Base-by-base conservation (phyloP, 2,329 filamentous ascomycete genomes). In the Hypoxylon sp. region DNA sequence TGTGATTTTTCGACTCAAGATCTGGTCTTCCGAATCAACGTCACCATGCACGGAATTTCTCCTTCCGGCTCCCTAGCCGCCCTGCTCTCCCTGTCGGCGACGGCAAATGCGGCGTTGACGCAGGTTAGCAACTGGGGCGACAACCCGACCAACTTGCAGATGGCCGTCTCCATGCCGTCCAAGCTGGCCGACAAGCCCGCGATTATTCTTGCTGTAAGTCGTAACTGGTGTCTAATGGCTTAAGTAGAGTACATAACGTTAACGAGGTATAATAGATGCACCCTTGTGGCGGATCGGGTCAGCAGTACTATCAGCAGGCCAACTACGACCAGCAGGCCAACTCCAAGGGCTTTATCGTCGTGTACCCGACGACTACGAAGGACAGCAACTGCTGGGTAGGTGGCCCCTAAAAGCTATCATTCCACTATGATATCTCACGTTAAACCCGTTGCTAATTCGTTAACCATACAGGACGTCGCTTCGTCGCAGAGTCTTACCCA, bases 351-450 rank as follows among this genome's bases (percentile, higher is more conserved):
- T 67, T 67, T 33, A 63, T 68, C 37, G 63, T 64, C 15, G 51
- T 64, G 3, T 68, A 68, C 33, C 66, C 66, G 4, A 42, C 51
- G 15, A 60, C 63, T 3, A 58, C 31, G 17, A 66, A 65, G 29
- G 66, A 68, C 20, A 63, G 29, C 37, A 58, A 66, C 51, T 66
- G 63, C 9, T 66, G 63, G 63, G 63, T 64, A 26, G 49, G 60
- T 47, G 17, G 27, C 10, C 21, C 4, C 4, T 7, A 7, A 1
- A 2, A 4, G 9, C 17, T 8, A 3, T 23, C 9, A 13, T 11
- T 13, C 1, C n/a, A n/a, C n/a, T n/a, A n/a, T 20, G 6, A 21
- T 10, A 11, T 1, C 9, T 40, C 21, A 5, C 10, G 7, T 3
- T 15, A 8, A 3, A 23, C 9, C 8, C 11, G 4, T 18, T 23